Evolutionary conservation across 805 yeast species (phyloP).

Genomic region (Ogataea populi-albae): DNA sequence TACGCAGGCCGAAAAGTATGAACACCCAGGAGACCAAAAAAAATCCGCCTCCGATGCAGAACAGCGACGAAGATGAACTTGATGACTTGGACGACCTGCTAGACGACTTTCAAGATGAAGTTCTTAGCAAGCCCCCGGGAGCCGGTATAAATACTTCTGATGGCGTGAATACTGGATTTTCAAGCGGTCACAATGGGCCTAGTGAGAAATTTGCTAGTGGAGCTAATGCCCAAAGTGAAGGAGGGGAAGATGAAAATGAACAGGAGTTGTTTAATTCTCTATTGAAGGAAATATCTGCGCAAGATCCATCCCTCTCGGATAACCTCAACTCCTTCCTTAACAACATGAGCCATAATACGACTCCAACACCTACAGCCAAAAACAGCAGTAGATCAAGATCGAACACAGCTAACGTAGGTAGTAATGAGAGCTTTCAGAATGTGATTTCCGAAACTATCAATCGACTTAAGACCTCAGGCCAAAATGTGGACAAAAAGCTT

Average conservation of each 20-base stretch:
- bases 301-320: slow-evolving; percentile 29
- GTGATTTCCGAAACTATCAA: slow-evolving; percentile 79
- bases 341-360: slow-evolving; percentile 14
- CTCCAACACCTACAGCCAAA: slow-evolving; percentile 3
- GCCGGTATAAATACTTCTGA: slow-evolving; percentile 23
- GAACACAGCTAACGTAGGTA: slow-evolving; percentile 11
- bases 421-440: slow-evolving; percentile 51
- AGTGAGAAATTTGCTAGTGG: too few relatives aligned
- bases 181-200: too few relatives aligned
- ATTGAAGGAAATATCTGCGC: slow-evolving; percentile 22
- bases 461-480: slow-evolving; percentile 75
- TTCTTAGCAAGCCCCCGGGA: slow-evolving; percentile 61
- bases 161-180: slow-evolving; percentile 6
- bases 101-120: slow-evolving; percentile 79
- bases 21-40: too few relatives aligned
- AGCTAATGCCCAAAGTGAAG: slow-evolving; percentile 13
- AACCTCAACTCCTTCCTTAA: slow-evolving; percentile 23
- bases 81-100: slow-evolving; percentile 80
- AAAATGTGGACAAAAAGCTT: slow-evolving; percentile 58
- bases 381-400: slow-evolving; percentile 12
- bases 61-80: slow-evolving; percentile 49
- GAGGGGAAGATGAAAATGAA: slow-evolving; percentile 18
- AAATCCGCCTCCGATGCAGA: too few relatives aligned
- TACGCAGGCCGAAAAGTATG: too few relatives aligned
- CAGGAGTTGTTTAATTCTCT: slow-evolving; percentile 24